Percentiles rank a stretch among this genome's conserved stretches.
phyloP scores from a whole-genome alignment of 768 basidiomycete genomes.

The Trametes maxima region DNA sequence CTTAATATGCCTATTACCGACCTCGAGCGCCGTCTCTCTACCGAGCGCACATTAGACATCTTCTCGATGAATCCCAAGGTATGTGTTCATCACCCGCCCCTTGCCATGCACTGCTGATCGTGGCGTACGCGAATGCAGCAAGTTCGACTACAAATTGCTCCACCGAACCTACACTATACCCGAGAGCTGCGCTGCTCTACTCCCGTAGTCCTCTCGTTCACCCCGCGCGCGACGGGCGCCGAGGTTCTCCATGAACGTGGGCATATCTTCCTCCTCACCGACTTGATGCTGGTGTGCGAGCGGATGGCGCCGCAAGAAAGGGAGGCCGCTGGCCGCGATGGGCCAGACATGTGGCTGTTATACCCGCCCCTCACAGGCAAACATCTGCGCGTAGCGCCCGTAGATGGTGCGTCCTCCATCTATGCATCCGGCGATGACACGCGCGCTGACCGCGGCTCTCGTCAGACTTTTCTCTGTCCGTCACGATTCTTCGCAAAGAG shows the following conservation, averaged over 20 bases:
- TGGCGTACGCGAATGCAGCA: constrained; percentile 49
- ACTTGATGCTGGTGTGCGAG: constrained; percentile 90
- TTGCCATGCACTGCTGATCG: constrained; percentile 3
- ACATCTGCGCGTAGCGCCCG: constrained; percentile 73
- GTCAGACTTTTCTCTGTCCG: constrained; percentile 69
- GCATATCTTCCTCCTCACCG: constrained; percentile 87
- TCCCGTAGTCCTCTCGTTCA: constrained; percentile 76
- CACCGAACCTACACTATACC: constrained; percentile 74
- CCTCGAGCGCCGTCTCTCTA: constrained; percentile 78
- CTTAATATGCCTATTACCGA: constrained; percentile 65
- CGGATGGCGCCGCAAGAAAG: constrained; percentile 72
- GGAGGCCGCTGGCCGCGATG: constrained; percentile 48
- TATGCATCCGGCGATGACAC: neutral
- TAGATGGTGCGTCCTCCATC: constrained; percentile 44
- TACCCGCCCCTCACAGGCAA: constrained; percentile 97
- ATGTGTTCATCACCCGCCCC: constrained; percentile 20
- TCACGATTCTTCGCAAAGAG: constrained; percentile 90
- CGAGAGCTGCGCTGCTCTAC: constrained; percentile 75
- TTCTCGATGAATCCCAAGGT: constrained; percentile 97
- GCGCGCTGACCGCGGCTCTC: constrained; percentile 1
- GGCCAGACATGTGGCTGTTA: constrained; percentile 86
- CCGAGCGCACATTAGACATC: constrained; percentile 83
- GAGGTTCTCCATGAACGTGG: constrained; percentile 77
- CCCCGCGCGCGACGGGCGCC: constrained; percentile 71
- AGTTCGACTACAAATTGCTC: constrained; percentile 88